Conservation (phyloP, 75 land plant species). For the Selaginella tamariscina region DNA sequence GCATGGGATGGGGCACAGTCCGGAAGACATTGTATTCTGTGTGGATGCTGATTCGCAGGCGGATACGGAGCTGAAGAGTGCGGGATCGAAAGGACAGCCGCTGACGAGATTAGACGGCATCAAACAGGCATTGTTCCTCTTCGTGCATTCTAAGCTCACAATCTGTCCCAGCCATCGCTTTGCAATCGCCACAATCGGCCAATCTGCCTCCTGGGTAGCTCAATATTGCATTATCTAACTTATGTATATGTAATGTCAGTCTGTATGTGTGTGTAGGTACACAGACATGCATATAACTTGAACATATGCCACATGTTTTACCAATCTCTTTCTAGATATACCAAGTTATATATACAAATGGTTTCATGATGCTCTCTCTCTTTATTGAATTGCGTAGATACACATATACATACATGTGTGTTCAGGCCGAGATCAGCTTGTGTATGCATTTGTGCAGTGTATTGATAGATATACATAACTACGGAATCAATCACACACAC, state of each 20-base stretch:
- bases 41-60: conserved; percentile 61
- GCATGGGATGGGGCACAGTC: not conserved
- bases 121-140: conserved; percentile 71
- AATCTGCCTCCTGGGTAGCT: conserved; percentile 57
- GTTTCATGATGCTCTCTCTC: too few species aligned
- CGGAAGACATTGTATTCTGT: conserved; percentile 77
- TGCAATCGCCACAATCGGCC: conserved; percentile 42
- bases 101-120: conserved; percentile 66
- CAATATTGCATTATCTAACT: not conserved
- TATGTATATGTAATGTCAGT: not conserved
- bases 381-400: too few species aligned
- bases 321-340: too few species aligned
- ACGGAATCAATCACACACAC: too few species aligned
- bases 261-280: not conserved
- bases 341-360: too few species aligned
- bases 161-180: conserved; percentile 55
- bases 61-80: conserved; percentile 49
- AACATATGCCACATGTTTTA: too few species aligned
- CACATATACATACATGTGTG: too few species aligned
- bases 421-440: too few species aligned
- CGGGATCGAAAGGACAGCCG: conserved; percentile 33
- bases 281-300: not conserved
- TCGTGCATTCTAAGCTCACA: conserved; percentile 55
- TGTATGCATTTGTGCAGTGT: too few species aligned
- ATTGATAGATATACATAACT: too few species aligned